Percentiles rank a stretch among this genome's conserved stretches.
Conservation (phyloP, 1,284 basidiomycete genomes). For the Apiotrichum domesticum region DNA sequence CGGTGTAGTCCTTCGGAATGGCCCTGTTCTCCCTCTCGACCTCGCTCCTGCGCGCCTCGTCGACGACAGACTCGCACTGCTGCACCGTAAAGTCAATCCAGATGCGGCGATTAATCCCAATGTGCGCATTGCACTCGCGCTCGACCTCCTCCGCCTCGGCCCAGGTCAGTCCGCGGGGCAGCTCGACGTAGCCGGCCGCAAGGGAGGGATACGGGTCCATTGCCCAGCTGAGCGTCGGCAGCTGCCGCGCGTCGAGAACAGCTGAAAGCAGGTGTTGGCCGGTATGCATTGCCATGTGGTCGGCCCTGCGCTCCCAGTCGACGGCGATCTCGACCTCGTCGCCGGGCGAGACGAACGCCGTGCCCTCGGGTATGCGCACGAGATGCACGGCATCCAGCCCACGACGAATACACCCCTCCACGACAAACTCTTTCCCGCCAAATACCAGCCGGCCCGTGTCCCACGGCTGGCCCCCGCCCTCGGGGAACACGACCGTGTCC, state of each 20-base stretch:
- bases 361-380: slow-evolving; percentile 50
- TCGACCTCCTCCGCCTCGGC: slow-evolving; percentile 63
- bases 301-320: slow-evolving; percentile 65
- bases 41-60: slow-evolving; percentile 21
- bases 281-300: slow-evolving; percentile 80
- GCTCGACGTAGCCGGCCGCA: slow-evolving; percentile 68
- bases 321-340: slow-evolving; percentile 55
- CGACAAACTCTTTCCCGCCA: slow-evolving; percentile 52
- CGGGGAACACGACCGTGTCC: slow-evolving; percentile 82
- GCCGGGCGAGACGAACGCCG: slow-evolving; percentile 51
- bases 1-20: slow-evolving; percentile 49
- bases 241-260: slow-evolving; percentile 61
- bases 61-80: slow-evolving; percentile 6
- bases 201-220: slow-evolving; percentile 53
- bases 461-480: slow-evolving; percentile 74
- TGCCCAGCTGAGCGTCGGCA: slow-evolving; percentile 76
- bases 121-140: slow-evolving; percentile 59
- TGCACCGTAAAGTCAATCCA: slow-evolving; percentile 40
- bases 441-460: slow-evolving; percentile 61
- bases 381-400: slow-evolving; percentile 75
- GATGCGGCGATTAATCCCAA: slow-evolving; percentile 35
- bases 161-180: slow-evolving; percentile 61
- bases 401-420: slow-evolving; percentile 64
- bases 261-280: slow-evolving; percentile 79
- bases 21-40: slow-evolving; percentile 63